phyloP scores from a whole-genome alignment of 805 yeast species.

The Candida corydali region DNA sequence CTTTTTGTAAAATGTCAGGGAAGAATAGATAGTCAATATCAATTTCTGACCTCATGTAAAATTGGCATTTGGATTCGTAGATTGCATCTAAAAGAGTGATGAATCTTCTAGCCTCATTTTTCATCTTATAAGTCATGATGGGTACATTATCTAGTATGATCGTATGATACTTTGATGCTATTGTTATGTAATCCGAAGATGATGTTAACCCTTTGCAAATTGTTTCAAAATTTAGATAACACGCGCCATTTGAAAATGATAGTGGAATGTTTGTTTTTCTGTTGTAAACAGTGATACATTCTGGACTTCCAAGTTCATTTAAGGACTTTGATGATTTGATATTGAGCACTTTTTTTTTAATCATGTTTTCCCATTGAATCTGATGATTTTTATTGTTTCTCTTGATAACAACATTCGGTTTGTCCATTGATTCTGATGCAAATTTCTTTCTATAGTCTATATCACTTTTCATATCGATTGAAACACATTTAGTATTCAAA shows the following conservation, averaged over 20 bases:
- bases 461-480: conserved; percentile 57
- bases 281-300: conserved; percentile 50
- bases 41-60: conserved; percentile 49
- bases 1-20: conserved; percentile 39
- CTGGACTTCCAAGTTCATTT: conserved; percentile 14
- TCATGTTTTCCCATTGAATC: conserved; percentile 30
- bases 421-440: conserved; percentile 14
- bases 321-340: conserved; percentile 5
- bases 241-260: conserved; percentile 35
- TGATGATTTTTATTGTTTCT: conserved; percentile 16
- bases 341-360: conserved; percentile 18
- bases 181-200: conserved; percentile 65
- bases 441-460: conserved; percentile 50
- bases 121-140: conserved; percentile 72
- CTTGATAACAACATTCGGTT: conserved; percentile 32
- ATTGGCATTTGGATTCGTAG: conserved; percentile 70
- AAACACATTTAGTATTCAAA: conserved; percentile 54
- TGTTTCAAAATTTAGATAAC: conserved; percentile 47
- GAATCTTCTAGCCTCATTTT: conserved; percentile 86
- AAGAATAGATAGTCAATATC: conserved; percentile 55
- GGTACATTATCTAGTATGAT: conserved; percentile 62
- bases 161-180: conserved; percentile 57
- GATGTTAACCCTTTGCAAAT: conserved; percentile 56
- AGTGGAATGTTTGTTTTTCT: conserved; percentile 46
- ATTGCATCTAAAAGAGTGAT: conserved; percentile 95